Evolutionary conservation across 2,329 filamentous ascomycete genomes (phyloP).

Genomic region (Pestalotiopsis sp.): DNA sequence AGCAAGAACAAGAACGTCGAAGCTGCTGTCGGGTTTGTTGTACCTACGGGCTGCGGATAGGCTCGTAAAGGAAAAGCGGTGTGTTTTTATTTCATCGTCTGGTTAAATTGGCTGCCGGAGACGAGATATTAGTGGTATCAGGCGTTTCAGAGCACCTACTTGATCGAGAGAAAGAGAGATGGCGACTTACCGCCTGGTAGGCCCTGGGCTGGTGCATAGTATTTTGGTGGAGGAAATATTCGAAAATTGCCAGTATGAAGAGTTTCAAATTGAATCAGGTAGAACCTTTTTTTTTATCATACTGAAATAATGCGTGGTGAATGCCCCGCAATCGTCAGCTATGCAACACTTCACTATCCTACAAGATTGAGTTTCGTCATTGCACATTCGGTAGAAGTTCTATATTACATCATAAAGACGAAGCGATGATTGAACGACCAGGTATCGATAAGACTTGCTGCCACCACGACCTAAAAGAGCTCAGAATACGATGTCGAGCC

Average conservation of each 20-base stretch:
- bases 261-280: neutral
- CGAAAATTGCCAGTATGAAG: neutral
- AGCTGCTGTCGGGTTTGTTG: too few species aligned
- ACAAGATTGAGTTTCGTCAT: neutral
- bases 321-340: neutral
- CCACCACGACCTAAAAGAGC: neutral
- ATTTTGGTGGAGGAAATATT: too few species aligned
- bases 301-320: neutral
- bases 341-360: neutral
- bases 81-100: too few species aligned
- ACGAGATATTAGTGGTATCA: too few species aligned
- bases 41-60: too few species aligned
- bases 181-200: too few species aligned
- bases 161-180: too few species aligned
- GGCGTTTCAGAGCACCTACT: too few species aligned
- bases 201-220: too few species aligned
- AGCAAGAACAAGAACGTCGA: too few species aligned
- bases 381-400: neutral
- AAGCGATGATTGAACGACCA: neutral
- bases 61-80: too few species aligned
- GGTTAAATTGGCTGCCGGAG: too few species aligned
- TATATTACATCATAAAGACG: slow-evolving; percentile 2
- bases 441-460: neutral
- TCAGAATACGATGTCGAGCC: neutral
- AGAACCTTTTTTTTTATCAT: neutral